Evolutionary conservation across 2,329 filamentous ascomycete species (phyloP).

Genomic region (Pestalotiopsis sp.): DNA sequence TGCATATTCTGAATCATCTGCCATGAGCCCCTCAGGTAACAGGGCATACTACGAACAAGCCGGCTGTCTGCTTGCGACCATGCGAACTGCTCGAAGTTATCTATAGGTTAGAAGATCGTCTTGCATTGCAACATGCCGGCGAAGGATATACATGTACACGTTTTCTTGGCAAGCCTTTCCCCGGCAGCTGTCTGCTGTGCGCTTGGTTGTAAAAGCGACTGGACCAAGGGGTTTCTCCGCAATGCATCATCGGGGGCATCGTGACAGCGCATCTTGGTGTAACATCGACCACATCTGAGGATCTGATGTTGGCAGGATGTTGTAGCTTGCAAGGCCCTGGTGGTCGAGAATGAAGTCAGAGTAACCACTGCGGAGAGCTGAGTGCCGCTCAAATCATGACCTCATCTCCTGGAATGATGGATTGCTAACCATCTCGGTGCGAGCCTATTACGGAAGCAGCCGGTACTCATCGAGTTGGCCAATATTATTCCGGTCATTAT

Average conservation of each 20-base stretch:
- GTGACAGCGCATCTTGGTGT: no score
- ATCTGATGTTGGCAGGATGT: no score
- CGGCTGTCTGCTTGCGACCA: neutral
- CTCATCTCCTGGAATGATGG: neutral
- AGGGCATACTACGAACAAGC: neutral
- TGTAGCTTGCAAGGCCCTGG: no score
- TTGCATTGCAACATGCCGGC: neutral
- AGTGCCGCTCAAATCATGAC: neutral
- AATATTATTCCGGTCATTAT: neutral
- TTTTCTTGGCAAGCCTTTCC: no score
- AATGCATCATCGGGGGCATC: no score
- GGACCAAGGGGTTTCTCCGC: no score
- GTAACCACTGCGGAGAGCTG: neutral
- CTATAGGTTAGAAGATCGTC: neutral
- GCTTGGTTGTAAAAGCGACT: no score
- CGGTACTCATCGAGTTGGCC: neutral
- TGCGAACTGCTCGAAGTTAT: neutral
- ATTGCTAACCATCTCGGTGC: neutral
- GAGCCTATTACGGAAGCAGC: neutral
- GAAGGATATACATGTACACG: neutral
- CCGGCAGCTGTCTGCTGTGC: no score
- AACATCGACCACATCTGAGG: no score
- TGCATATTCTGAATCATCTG: conserved; percentile 1
- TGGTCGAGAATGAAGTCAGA: no score
- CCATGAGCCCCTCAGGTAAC: neutral